phyloP scores from a whole-genome alignment of 2,329 filamentous ascomycete genomes.

The Pestalotiopsis sp. region DNA sequence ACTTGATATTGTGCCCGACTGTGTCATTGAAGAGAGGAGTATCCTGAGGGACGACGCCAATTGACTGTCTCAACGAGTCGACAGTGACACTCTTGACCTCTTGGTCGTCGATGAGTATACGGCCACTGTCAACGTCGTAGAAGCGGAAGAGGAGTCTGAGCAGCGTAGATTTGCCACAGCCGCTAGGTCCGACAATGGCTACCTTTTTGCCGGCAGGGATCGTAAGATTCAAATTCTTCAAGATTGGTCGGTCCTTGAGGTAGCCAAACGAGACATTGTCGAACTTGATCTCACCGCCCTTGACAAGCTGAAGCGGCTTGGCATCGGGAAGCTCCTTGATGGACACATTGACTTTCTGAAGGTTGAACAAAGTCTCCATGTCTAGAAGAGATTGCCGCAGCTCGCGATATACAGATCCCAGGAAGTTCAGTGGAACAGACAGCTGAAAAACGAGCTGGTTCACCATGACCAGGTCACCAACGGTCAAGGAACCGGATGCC shows the following conservation, averaged over 20 bases:
- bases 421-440: conserved; percentile 93
- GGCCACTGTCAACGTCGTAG: conserved; percentile 85
- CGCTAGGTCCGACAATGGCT: conserved; percentile 91
- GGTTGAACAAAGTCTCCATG: conserved; percentile 97
- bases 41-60: conserved; percentile 96
- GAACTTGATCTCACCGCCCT: conserved; percentile 88
- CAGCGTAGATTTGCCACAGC: conserved; percentile 95
- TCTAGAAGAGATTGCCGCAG: conserved; percentile 91
- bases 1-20: conserved; percentile 93
- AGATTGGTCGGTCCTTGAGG: conserved; percentile 80
- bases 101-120: conserved; percentile 90
- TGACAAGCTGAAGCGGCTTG: conserved; percentile 69
- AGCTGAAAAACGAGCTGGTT: conserved; percentile 99
- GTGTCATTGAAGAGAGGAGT: conserved; percentile 97
- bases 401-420: conserved; percentile 97
- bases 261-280: conserved; percentile 97
- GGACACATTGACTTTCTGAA: conserved; percentile 93
- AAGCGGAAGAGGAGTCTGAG: conserved; percentile 89
- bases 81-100: conserved; percentile 83
- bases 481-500: conserved; percentile 76
- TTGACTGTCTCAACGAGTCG: conserved; percentile 80
- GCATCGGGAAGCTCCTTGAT: conserved; percentile 80
- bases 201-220: conserved; percentile 97
- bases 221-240: conserved; percentile 81
- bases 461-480: conserved; percentile 97